Evolutionary conservation across 116 monocot species (phyloP).

Genomic region (Iris pallida): DNA sequence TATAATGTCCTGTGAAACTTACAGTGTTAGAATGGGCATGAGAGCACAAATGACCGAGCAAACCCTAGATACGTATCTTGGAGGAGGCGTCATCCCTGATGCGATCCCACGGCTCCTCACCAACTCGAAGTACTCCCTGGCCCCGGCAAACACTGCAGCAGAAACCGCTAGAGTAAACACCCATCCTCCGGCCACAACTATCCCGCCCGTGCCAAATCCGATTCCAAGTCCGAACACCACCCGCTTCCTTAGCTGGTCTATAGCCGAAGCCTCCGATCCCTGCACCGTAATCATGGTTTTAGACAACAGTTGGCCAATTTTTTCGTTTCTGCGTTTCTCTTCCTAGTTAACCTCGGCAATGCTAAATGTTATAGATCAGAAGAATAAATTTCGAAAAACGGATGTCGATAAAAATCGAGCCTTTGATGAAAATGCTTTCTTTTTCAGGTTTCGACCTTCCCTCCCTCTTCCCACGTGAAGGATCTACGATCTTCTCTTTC

Average conservation of each 20-base stretch:
- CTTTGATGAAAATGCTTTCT: background rate
- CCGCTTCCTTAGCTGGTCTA: constrained; percentile 55
- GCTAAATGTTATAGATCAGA: background rate
- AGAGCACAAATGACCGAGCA: constrained; percentile 75
- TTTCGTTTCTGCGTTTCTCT: too few species aligned
- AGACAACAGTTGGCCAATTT: background rate
- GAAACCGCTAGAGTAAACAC: constrained; percentile 55
- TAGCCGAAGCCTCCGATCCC: constrained; percentile 17
- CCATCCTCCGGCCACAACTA: constrained; percentile 82
- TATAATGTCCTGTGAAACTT: constrained; percentile 24
- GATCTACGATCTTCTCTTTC: too few species aligned
- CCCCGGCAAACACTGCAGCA: constrained; percentile 45
- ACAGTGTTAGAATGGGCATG: constrained; percentile 84
- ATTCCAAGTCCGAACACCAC: constrained; percentile 74
- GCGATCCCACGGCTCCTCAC: constrained; percentile 75
- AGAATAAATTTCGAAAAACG: background rate
- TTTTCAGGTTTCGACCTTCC: background rate
- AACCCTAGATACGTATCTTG: constrained; percentile 74
- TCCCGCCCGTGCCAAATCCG: constrained; percentile 59
- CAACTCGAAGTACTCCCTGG: constrained; percentile 71
- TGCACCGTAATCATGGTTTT: constrained; percentile 6
- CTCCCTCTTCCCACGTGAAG: background rate
- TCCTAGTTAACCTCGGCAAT: background rate
- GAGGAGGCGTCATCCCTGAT: constrained; percentile 80
- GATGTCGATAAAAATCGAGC: background rate